Conservation (phyloP, 1,284 basidiomycete species). For the Cryptococcus sp. region DNA sequence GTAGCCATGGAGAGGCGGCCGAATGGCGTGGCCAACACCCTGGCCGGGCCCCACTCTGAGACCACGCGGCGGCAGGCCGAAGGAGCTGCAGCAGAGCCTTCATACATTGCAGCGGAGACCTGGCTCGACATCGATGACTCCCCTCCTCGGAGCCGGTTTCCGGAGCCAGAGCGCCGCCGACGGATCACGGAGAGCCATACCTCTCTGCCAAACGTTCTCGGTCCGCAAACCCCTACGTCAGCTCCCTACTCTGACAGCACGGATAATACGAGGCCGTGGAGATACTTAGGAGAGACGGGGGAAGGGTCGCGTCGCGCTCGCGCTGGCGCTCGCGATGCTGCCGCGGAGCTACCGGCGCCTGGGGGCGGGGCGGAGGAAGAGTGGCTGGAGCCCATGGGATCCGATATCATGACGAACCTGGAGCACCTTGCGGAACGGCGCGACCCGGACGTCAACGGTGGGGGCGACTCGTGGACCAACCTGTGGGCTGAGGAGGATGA, state of each 20-base stretch:
- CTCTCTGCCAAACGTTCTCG: background rate
- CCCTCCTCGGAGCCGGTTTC: background rate
- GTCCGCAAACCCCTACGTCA: background rate
- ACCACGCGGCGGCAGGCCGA: background rate
- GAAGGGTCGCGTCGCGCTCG: background rate
- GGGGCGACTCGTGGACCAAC: slow-evolving; percentile 4
- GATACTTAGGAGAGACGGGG: background rate
- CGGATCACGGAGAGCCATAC: background rate
- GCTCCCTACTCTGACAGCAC: too few species aligned
- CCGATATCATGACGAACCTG: background rate
- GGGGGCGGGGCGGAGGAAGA: background rate
- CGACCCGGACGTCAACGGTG: background rate
- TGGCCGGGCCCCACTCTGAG: background rate
- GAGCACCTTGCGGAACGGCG: background rate
- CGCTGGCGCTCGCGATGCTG: background rate
- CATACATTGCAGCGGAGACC: too few species aligned
- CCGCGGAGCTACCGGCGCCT: background rate
- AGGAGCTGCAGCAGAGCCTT: background rate
- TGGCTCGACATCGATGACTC: background rate
- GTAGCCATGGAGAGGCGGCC: background rate
- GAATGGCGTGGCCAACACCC: background rate
- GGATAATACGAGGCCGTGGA: too few species aligned
- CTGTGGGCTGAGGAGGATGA: slow-evolving; percentile 17
- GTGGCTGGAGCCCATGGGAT: too few species aligned
- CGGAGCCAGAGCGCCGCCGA: background rate